Evolutionary conservation across 2,329 filamentous ascomycete species (phyloP).

Genomic region (Seiridium cupressi): DNA sequence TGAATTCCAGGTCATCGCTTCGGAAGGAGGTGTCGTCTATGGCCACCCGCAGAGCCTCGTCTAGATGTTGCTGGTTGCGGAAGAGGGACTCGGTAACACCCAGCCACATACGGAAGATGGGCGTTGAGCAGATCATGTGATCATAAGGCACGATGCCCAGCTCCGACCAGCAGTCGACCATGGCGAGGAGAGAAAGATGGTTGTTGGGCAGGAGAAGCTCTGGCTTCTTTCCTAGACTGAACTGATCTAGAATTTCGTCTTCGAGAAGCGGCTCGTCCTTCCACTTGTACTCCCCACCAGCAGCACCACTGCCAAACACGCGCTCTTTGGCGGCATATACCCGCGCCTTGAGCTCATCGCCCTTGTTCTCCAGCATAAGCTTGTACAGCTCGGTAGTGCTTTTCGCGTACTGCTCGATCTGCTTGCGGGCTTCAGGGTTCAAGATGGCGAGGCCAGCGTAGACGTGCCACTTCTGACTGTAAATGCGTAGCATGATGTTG

Average conservation of each 20-base stretch:
- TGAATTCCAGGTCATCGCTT: conserved; percentile 96
- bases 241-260: conserved; percentile 83
- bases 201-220: conserved; percentile 78
- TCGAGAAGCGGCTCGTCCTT: conserved; percentile 69
- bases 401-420: conserved; percentile 91
- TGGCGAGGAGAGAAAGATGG: conserved; percentile 87
- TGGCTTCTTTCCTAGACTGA: conserved; percentile 71
- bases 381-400: conserved; percentile 95
- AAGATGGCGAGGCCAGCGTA: conserved; percentile 96
- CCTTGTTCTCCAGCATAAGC: conserved; percentile 86
- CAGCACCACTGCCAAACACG: conserved; percentile 71
- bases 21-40: conserved; percentile 89
- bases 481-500: conserved; percentile 96
- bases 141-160: conserved; percentile 94
- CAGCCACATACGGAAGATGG: conserved; percentile 93
- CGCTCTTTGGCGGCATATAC: conserved; percentile 65
- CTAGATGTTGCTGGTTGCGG: conserved; percentile 74
- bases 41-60: conserved; percentile 81
- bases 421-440: conserved; percentile 86
- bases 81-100: conserved; percentile 98
- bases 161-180: conserved; percentile 98
- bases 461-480: conserved; percentile 98
- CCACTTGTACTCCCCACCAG: conserved; percentile 58
- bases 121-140: conserved; percentile 99
- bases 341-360: conserved; percentile 68